Base-by-base conservation (phyloP, 2,329 filamentous ascomycete species). In the Cladosporium velox region DNA sequence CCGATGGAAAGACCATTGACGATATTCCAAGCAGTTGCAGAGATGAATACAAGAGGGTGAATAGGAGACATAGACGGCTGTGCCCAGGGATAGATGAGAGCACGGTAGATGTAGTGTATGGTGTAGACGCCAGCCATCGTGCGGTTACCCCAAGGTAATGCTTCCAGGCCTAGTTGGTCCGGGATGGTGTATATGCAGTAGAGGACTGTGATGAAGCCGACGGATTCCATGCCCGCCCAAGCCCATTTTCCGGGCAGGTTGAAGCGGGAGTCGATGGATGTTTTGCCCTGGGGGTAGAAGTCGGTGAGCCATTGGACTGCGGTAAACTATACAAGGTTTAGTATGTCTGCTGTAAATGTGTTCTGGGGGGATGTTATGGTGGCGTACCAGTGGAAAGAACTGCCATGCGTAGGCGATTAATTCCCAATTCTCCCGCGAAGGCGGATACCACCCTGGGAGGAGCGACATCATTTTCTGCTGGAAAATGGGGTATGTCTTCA, bases 11-110 rank as follows among this genome's bases (percentile, higher is more conserved):
- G 86, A 0, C 88, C 92, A 77, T 98, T 99, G 76, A 86, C 77
- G 70, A 96, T 74, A 77, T 99, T 95, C 81, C 97, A 98, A 26
- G 75, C 47, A 47, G 90, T 69, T 4, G 89, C 95, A 26, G 82
- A 78, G 59, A 81, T 10, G 82, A 89, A 90, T 70, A 97, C 85
- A 32, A 87, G 64, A 2, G 86, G 75, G 78, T 96, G 91, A 70
- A 97, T 91, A 10, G 94, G 94, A 4, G 93, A 92, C 90, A 99
- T 97, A 82, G 89, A 93, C 0, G 94, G 94, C 69, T 94, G 92
- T 47, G 87, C 80, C 70, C 94, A 83, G 2, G 95, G 94, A 65
- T 88, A 90, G 68, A 96, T 79, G 65, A 98, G 78, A 11, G 95
- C 93, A 69, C 95, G 92, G 84, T 99, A 96, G 75, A 88, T 71